phyloP scores from a whole-genome alignment of 768 basidiomycete genomes.

The Termitomyces sp. region DNA sequence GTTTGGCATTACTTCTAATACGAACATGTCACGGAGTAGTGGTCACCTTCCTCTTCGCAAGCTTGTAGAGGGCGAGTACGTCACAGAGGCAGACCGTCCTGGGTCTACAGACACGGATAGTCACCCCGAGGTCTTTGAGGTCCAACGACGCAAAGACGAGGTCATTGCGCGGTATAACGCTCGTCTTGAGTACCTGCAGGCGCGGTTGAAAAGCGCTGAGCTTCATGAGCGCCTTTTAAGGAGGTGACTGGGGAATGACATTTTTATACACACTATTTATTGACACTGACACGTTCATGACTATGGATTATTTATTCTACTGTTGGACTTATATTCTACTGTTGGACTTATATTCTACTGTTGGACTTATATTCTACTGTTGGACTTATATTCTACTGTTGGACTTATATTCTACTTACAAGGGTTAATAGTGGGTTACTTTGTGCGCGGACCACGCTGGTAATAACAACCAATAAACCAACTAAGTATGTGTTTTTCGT shows the following conservation, averaged over 20 bases:
- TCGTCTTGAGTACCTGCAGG: conserved; percentile 71
- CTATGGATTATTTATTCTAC: neutral
- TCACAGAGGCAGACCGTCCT: conserved; percentile 22
- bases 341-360: too few species aligned
- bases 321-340: neutral
- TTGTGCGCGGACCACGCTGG: too few species aligned
- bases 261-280: neutral
- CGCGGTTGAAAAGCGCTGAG: conserved; percentile 74
- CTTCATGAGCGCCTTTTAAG: conserved; percentile 47
- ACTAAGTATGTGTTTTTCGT: too few species aligned
- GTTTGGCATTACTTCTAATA: conserved; percentile 34
- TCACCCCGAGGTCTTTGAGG: conserved; percentile 54
- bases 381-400: too few species aligned
- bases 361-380: too few species aligned
- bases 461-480: too few species aligned
- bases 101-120: conserved; percentile 15
- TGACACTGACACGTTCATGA: neutral
- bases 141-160: conserved; percentile 61
- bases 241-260: conserved; percentile 13
- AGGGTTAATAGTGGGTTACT: too few species aligned
- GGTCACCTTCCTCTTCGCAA: conserved; percentile 37
- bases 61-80: conserved; percentile 16
- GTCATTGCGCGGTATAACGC: conserved; percentile 66
- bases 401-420: too few species aligned
- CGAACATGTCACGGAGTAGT: conserved; percentile 35